A percentile compares a stretch with the other conserved stretches of the same genome.
These are phyloP conservation scores for Friedmanniomyces simplex DNA, from an alignment of 495 filamentous ascomycete species.

Conservation along the genomic window DNA sequence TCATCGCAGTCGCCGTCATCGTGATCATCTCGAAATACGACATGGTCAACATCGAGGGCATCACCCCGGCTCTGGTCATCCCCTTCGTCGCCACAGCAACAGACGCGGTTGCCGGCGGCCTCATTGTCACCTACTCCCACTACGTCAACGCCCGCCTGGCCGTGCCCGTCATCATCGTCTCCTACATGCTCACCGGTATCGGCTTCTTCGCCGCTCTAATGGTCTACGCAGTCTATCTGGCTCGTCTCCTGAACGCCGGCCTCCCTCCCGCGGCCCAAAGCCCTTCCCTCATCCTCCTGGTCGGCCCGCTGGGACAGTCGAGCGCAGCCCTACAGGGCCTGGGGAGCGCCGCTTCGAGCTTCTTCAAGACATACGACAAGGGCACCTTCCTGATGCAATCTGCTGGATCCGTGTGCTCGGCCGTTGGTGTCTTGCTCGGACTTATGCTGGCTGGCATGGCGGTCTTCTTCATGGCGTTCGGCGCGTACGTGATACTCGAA, in stretches of 20 bases:
- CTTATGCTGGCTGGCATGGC: background rate
- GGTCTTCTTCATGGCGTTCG: background rate
- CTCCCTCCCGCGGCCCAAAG: conserved; percentile 1
- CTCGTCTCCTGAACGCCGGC: conserved; percentile 4
- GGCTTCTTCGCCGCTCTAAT: conserved; percentile 5
- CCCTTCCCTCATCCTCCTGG: conserved; percentile 7
- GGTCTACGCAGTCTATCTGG: conserved; percentile 10
- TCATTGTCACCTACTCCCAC: conserved; percentile 6
- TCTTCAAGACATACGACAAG: conserved; percentile 8
- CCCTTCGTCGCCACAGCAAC: conserved; percentile 14
- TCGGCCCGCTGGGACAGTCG: conserved; percentile 14
- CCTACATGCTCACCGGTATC: conserved; percentile 8
- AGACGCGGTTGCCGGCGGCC: conserved; percentile 6
- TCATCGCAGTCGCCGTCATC: background rate
- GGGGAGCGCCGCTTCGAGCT: conserved; percentile 2
- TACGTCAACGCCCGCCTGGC: conserved; percentile 7
- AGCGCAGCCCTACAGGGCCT: conserved; percentile 6
- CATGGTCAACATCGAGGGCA: background rate
- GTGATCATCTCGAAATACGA: conserved; percentile 1
- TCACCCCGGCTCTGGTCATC: conserved; percentile 7
- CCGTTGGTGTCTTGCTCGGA: background rate
- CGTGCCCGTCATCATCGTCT: conserved; percentile 14
- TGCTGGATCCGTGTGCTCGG: background rate
- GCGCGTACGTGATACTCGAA: background rate
- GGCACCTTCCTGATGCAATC: conserved; percentile 5